phyloP scores from a whole-genome alignment of 495 filamentous ascomycete genomes.

The Opeltia flavorubescens region DNA sequence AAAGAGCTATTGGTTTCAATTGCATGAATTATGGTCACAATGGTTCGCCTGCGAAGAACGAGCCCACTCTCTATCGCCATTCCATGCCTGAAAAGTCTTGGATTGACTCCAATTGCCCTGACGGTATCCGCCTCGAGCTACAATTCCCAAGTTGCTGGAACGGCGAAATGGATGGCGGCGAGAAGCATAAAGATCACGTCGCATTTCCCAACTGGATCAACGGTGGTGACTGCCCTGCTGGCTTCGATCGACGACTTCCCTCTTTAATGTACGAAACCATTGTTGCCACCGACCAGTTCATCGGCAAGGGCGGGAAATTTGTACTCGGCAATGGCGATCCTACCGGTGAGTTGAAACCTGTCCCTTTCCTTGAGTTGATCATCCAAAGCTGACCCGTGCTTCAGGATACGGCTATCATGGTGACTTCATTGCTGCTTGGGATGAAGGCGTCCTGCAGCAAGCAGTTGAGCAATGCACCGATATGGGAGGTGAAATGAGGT shows the following conservation, averaged over 20 bases:
- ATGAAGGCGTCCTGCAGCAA: slow-evolving; percentile 30
- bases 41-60: slow-evolving; percentile 24
- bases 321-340: slow-evolving; percentile 74
- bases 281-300: slow-evolving; percentile 61
- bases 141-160: slow-evolving; percentile 93
- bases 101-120: slow-evolving; percentile 57
- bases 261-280: slow-evolving; percentile 82
- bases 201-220: slow-evolving; percentile 65
- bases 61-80: slow-evolving; percentile 66
- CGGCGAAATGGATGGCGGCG: slow-evolving; percentile 46
- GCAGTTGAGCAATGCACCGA: slow-evolving; percentile 37
- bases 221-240: slow-evolving; percentile 61
- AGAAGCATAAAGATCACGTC: slow-evolving; percentile 57
- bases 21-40: slow-evolving; percentile 57
- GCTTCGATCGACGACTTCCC: slow-evolving; percentile 53
- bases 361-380: not conserved
- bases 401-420: slow-evolving; percentile 67
- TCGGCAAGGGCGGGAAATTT: slow-evolving; percentile 53
- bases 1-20: slow-evolving; percentile 84
- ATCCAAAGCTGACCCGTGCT: slow-evolving; percentile 6
- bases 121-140: slow-evolving; percentile 69
- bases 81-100: slow-evolving; percentile 65
- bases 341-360: slow-evolving; percentile 31
- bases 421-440: slow-evolving; percentile 79
- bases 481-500: slow-evolving; percentile 34